phyloP scores from a whole-genome alignment of 805 yeast species.

The Saturnispora sanitii region DNA sequence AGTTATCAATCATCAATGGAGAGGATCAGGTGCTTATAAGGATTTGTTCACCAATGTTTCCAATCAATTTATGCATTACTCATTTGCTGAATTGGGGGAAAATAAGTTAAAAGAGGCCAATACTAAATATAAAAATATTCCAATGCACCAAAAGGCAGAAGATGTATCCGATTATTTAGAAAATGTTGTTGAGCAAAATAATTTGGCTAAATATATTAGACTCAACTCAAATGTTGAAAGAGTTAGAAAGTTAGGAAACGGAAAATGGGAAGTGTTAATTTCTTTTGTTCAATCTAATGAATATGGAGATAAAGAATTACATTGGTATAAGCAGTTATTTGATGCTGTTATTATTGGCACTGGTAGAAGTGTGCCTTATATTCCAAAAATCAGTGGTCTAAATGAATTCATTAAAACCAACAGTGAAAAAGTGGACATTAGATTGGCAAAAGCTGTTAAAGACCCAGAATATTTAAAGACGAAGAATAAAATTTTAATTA shows the following conservation, averaged over 20 bases:
- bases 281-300: constrained; percentile 11
- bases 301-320: constrained; percentile 7
- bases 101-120: constrained; percentile 9
- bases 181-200: constrained; percentile 16
- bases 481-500: constrained; percentile 31
- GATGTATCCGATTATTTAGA: constrained; percentile 16
- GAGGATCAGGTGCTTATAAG: constrained; percentile 29
- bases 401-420: constrained; percentile 30
- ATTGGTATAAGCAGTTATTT: constrained; percentile 37
- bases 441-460: constrained; percentile 48
- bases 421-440: constrained; percentile 27
- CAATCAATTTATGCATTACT: constrained; percentile 30
- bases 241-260: constrained; percentile 22
- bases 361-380: constrained; percentile 52
- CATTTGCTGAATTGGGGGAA: constrained; percentile 22
- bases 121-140: constrained; percentile 10
- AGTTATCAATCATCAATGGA: constrained; percentile 26
- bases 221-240: constrained; percentile 34
- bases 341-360: constrained; percentile 57
- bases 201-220: constrained; percentile 29
- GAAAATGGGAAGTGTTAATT: constrained; percentile 30
- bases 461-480: constrained; percentile 32
- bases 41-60: constrained; percentile 36
- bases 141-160: constrained; percentile 22
- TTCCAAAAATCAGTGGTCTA: constrained; percentile 36